These are phyloP conservation scores for Pseudopyricularia javanii DNA, from an alignment of 2,329 filamentous ascomycete genomes.

Conservation along the genomic window DNA sequence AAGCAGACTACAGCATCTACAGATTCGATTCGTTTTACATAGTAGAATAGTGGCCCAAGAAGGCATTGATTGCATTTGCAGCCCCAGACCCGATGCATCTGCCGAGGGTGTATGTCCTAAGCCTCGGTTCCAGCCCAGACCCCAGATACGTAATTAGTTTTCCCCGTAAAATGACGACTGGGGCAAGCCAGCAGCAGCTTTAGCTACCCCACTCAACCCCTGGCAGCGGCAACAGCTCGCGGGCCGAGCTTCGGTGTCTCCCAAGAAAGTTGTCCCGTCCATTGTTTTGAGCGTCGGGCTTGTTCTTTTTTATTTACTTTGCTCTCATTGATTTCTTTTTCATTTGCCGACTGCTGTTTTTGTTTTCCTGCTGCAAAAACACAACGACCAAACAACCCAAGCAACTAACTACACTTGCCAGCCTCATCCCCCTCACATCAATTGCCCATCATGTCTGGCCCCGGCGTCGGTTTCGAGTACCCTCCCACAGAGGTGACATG, in stretches of 20 bases:
- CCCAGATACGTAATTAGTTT: too few species aligned
- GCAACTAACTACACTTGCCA: not conserved
- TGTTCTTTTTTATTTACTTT: too few species aligned
- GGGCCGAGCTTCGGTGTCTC: not conserved
- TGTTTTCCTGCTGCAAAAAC: not conserved
- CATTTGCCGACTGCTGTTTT: too few species aligned
- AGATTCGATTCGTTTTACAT: too few species aligned
- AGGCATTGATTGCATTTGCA: too few species aligned
- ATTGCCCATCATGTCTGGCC: constrained; percentile 27
- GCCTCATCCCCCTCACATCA: not conserved
- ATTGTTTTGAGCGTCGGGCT: not conserved
- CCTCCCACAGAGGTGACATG: constrained; percentile 65
- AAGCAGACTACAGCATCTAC: too few species aligned
- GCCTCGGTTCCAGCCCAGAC: too few species aligned
- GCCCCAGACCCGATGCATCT: too few species aligned
- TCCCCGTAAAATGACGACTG: too few species aligned
- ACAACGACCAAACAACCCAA: not conserved
- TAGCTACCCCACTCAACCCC: not conserved
- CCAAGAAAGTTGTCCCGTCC: not conserved
- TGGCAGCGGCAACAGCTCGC: not conserved
- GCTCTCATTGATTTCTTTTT: too few species aligned
- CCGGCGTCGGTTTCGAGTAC: constrained; percentile 66
- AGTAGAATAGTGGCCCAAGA: too few species aligned
- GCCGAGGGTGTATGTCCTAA: too few species aligned
- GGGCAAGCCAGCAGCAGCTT: not conserved